Evolutionary conservation across 2,329 filamentous ascomycete genomes (phyloP).

Genomic region (Dothistroma pini): DNA sequence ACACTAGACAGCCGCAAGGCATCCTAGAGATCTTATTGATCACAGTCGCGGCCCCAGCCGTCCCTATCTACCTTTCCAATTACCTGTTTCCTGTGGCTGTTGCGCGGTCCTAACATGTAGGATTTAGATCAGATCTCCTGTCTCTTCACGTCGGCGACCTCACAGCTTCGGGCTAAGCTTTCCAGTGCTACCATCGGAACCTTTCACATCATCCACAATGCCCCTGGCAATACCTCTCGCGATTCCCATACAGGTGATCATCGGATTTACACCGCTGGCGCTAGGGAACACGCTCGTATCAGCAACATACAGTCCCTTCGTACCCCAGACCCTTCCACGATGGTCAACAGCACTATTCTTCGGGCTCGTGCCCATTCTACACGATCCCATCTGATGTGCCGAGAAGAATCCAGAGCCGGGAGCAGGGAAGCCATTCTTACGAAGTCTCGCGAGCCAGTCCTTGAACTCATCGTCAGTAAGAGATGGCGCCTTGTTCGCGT

Average conservation of each 20-base stretch:
- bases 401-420: slow-evolving; percentile 57
- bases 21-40: not conserved
- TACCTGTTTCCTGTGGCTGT: not conserved
- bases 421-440: slow-evolving; percentile 48
- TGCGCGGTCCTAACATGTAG: not conserved
- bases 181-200: not conserved
- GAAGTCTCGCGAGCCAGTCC: slow-evolving; percentile 55
- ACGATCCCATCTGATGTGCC: slow-evolving; percentile 81
- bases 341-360: slow-evolving; percentile 45
- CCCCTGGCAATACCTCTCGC: slow-evolving; percentile 62
- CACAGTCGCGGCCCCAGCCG: not conserved
- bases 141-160: not conserved
- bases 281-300: slow-evolving; percentile 74
- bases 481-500: slow-evolving; percentile 23
- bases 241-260: slow-evolving; percentile 73
- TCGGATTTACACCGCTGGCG: slow-evolving; percentile 76
- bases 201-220: slow-evolving; percentile 37
- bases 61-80: not conserved
- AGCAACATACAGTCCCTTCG: slow-evolving; percentile 62
- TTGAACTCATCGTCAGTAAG: slow-evolving; percentile 59
- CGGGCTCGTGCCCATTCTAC: slow-evolving; percentile 60
- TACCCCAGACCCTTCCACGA: slow-evolving; percentile 57
- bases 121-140: not conserved
- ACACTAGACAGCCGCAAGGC: not conserved
- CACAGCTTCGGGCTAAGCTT: slow-evolving; percentile 1